Base-by-base conservation (phyloP, 139 green algal genomes). In the Chlorella ohadii region DNA sequence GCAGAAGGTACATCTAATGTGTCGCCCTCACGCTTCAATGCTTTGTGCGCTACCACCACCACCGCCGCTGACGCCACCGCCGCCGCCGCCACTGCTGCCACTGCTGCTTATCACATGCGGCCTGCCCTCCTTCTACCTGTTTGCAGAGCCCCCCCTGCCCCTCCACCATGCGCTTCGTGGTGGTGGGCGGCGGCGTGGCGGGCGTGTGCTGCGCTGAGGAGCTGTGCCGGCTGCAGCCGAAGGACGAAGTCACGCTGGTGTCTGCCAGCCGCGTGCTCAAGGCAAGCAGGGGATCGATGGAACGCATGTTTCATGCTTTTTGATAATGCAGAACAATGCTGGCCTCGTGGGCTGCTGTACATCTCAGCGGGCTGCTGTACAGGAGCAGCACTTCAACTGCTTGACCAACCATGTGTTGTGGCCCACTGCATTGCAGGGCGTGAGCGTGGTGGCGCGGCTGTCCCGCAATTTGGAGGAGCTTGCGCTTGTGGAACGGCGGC, bases 131-230 rank as follows among this genome's bases (percentile, higher is more conserved):
- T 47, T 0, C 20, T 25, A 34, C 4, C 31, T 27, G 20, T 38
- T 20, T 22, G 44, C 44, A 51, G 44, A 51, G 44, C 44, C 44
- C 44, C 44, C 44, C 44, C 44, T 51, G 9, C 44, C 44, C 7
- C 44, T 51, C 7, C 56, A 5, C 4, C 27, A 86, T 90, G 86
- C 68, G 72, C 28, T 81, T 88, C 39, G 89, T 98, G 0, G 91
- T 98, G 0, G 44, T 98, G 17, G 95, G 95, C 7, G 94, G 92
- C 1, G 95, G 95, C 44, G 92, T 98, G 36, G 93, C 93, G 25
- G 95, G 94, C 22, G 90, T 96, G 11, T 95, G 89, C 79, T 97
- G 94, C 83, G 93, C 88, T 1, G 88, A 96, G 57, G 92, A 96
- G 83, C 88, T 98, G 4, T 91, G 87, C 71, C 85, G 90, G 31